Conservation (phyloP, 768 basidiomycete genomes). For the Collybia mongolica region DNA sequence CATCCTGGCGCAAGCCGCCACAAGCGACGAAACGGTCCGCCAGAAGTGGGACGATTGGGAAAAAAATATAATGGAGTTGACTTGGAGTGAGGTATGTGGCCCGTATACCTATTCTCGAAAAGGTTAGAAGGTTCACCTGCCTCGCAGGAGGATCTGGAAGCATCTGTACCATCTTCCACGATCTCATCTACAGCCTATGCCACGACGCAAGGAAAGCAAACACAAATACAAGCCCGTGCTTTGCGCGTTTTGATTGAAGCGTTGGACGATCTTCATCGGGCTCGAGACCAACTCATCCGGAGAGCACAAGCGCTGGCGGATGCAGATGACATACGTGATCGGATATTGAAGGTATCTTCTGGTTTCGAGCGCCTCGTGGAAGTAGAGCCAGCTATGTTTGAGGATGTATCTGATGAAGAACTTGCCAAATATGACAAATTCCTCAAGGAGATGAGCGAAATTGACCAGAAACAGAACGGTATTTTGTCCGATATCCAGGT, state of each 20-base stretch:
- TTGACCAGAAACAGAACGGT: constrained; percentile 59
- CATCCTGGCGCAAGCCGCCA: constrained; percentile 70
- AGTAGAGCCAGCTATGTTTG: constrained; percentile 84
- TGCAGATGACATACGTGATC: constrained; percentile 71
- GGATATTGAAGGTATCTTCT: constrained; percentile 64
- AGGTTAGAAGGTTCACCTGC: neutral
- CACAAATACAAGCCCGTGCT: constrained; percentile 63
- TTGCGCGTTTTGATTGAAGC: constrained; percentile 76
- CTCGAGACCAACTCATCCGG: constrained; percentile 59
- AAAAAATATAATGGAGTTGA: constrained; percentile 64
- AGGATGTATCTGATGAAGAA: constrained; percentile 76
- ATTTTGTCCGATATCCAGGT: constrained; percentile 73
- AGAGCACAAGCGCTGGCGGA: constrained; percentile 62
- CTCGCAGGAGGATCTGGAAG: constrained; percentile 61
- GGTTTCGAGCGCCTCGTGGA: constrained; percentile 67
- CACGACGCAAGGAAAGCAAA: constrained; percentile 43
- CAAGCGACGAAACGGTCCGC: constrained; percentile 75
- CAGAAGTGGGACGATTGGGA: constrained; percentile 92
- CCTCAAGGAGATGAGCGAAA: constrained; percentile 54
- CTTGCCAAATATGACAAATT: constrained; percentile 81
- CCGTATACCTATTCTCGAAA: neutral
- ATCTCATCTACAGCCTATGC: constrained; percentile 24
- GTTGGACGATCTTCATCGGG: constrained; percentile 67
- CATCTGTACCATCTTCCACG: constrained; percentile 67
- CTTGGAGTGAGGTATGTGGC: constrained; percentile 56